Base-by-base conservation (phyloP, 208 protist genomes). In the Trypanosoma melophagium region DNA sequence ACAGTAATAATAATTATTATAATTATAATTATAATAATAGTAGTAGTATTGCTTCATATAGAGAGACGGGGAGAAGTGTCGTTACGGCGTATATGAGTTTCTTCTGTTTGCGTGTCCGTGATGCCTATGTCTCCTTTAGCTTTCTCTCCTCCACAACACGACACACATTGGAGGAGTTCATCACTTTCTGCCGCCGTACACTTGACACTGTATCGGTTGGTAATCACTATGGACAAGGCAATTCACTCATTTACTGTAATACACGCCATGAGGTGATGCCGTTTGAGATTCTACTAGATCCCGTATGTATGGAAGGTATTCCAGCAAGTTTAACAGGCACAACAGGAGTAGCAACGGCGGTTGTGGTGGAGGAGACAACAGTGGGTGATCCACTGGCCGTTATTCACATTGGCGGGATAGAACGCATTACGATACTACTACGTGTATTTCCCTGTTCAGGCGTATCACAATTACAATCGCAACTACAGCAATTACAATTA, bases 221-320 rank as follows among this genome's bases (percentile, higher is more conserved):
- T 31, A 95, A 95, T 66, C 89, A 95, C 74, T 79, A 83, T 62
- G 89, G 89, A 25, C 89, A 95, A 62, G 52, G 68, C 22, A 81
- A 84, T 8, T 89, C 86, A 14, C 66, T 92, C 52, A 61, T 83
- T 55, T 95, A 95, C 78, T 92, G 85, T 80, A 92, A 86, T 67
- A 76, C 58, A 25, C 80, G 89, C 9, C 89, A 92, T 58, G 81
- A 81, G 55, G 75, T 89, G n/a, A 52, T 82, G 54, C 86, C 89
- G 42, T 94, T 94, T 52, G 66, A 68, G 25, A 71, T 92, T 28
- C 70, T 80, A 9, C 74, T 92, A 17, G 74, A 74, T 16, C 76
- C 78, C 24, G 69, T 53, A 21, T 42, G 22, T 19, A 50, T 50
- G 16, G 73, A n/a, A n/a, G n/a, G n/a, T n/a, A n/a, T n/a, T n/a